A percentile compares a stretch with the other conserved stretches of the same genome.
phyloP scores from a whole-genome alignment of 2,329 filamentous ascomycete genomes.

The Colletotrichum shisoi region DNA sequence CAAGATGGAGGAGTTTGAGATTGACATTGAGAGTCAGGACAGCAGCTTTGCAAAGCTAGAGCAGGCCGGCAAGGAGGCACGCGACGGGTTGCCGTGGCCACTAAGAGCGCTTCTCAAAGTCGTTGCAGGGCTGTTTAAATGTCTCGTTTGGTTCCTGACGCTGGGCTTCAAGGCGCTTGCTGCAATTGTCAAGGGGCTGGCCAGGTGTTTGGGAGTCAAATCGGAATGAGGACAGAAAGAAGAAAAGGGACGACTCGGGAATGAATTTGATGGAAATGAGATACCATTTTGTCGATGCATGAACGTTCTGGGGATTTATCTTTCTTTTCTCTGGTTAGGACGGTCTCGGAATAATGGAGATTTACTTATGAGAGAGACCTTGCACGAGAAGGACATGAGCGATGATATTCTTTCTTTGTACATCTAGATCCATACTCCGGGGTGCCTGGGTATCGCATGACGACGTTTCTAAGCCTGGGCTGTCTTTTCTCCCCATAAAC shows the following conservation, averaged over 20 bases:
- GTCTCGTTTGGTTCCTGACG: slow-evolving; percentile 66
- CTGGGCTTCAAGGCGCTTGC: slow-evolving; percentile 62
- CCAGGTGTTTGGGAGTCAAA: slow-evolving; percentile 56
- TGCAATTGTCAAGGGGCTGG: slow-evolving; percentile 59
- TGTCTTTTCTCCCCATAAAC: slow-evolving; percentile 12
- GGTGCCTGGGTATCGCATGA: slow-evolving; percentile 41
- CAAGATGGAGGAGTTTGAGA: slow-evolving; percentile 65
- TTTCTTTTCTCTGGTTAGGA: slow-evolving; percentile 11
- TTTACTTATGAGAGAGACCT: slow-evolving; percentile 28
- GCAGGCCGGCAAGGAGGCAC: slow-evolving; percentile 50
- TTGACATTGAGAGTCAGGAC: slow-evolving; percentile 70
- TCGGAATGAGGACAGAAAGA: slow-evolving; percentile 17
- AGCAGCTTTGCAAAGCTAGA: slow-evolving; percentile 55
- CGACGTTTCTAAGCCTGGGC: slow-evolving; percentile 38
- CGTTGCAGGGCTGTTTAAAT: slow-evolving; percentile 63
- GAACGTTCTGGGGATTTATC: slow-evolving; percentile 4
- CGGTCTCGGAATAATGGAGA: slow-evolving; percentile 24
- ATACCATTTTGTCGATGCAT: slow-evolving; percentile 36
- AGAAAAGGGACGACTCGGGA: slow-evolving; percentile 10
- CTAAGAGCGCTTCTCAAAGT: slow-evolving; percentile 60
- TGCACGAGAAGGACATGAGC: slow-evolving; percentile 22
- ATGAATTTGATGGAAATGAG: slow-evolving; percentile 20
- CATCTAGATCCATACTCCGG: slow-evolving; percentile 38
- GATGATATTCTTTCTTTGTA: slow-evolving; percentile 34
- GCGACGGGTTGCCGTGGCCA: slow-evolving; percentile 60